phyloP scores from a whole-genome alignment of 768 basidiomycete species.

The Neoboletus subvelutipes region DNA sequence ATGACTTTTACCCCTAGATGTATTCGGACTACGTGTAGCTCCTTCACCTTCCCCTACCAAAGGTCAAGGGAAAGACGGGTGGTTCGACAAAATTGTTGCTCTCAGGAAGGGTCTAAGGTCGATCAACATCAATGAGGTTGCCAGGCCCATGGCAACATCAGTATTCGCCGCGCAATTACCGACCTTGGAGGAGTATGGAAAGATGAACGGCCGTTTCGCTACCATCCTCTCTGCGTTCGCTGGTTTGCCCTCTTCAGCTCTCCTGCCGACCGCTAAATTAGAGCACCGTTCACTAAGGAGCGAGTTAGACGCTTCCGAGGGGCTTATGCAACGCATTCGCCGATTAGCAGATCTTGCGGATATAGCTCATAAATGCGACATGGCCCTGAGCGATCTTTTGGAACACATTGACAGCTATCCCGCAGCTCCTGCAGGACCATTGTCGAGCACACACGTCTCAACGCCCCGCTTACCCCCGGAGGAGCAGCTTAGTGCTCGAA shows the following conservation, averaged over 20 bases:
- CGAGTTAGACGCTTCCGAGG: conserved; percentile 55
- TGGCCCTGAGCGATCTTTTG: conserved; percentile 78
- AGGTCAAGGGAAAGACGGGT: conserved; percentile 41
- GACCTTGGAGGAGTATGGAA: conserved; percentile 44
- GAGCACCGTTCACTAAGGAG: conserved; percentile 60
- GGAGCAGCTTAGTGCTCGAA: conserved; percentile 62
- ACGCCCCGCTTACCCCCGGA: conserved; percentile 50
- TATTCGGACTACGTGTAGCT: conserved; percentile 50
- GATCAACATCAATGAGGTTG: conserved; percentile 56
- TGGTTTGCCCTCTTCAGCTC: conserved; percentile 43
- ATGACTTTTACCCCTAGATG: conserved; percentile 42
- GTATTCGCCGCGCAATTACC: conserved; percentile 48
- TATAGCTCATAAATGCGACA: conserved; percentile 58
- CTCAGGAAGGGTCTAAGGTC: conserved; percentile 62
- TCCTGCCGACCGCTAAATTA: conserved; percentile 44
- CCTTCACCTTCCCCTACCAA: conserved; percentile 35
- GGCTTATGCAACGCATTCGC: conserved; percentile 50
- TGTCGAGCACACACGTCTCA: conserved; percentile 51
- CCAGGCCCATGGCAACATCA: conserved; percentile 40
- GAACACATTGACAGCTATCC: conserved; percentile 88
- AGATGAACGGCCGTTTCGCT: conserved; percentile 47
- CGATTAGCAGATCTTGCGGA: conserved; percentile 54
- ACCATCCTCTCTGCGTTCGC: conserved; percentile 46
- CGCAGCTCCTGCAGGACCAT: conserved; percentile 47
- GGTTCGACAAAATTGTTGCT: conserved; percentile 49